A percentile compares a stretch with the other conserved stretches of the same genome.
phyloP scores from a whole-genome alignment of 2,329 filamentous ascomycete species.

The Chrysosporium keratinophilum region DNA sequence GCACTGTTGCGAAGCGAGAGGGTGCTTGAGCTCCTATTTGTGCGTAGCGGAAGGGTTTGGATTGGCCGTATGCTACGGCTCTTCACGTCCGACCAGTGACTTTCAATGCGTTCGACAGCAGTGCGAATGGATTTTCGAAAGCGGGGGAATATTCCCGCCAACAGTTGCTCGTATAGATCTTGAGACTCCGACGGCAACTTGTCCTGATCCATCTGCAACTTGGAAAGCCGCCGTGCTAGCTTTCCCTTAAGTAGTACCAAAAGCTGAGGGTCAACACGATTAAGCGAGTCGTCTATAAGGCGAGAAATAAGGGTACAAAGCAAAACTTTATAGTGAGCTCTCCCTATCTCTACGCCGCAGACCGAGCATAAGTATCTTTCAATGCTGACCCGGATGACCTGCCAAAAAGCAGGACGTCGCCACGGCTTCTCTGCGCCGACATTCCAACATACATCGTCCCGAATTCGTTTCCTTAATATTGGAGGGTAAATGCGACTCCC shows the following conservation, averaged over 20 bases:
- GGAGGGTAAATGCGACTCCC: constrained; percentile 34
- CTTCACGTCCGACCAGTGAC: constrained; percentile 37
- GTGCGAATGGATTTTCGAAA: constrained; percentile 25
- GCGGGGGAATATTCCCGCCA: constrained; percentile 20
- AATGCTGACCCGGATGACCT: constrained; percentile 50
- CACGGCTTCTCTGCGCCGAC: constrained; percentile 44
- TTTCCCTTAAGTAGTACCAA: constrained; percentile 41
- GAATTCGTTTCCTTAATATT: constrained; percentile 47
- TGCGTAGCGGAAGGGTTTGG: constrained; percentile 33
- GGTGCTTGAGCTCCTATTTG: constrained; percentile 23
- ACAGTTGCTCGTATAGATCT: constrained; percentile 23
- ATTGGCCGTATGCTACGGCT: constrained; percentile 30
- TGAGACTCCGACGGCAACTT: constrained; percentile 11
- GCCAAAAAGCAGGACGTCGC: constrained; percentile 53
- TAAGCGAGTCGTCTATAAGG: constrained; percentile 36
- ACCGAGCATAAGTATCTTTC: constrained; percentile 40
- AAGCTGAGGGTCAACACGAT: constrained; percentile 26
- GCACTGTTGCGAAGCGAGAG: constrained; percentile 37
- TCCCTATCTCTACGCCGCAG: constrained; percentile 26
- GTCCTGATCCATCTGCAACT: constrained; percentile 41
- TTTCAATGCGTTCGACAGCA: constrained; percentile 25
- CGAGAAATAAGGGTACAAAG: constrained; percentile 41
- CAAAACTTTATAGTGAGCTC: constrained; percentile 48
- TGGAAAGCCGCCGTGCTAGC: constrained; percentile 48
- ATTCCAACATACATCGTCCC: constrained; percentile 51